These are phyloP conservation scores for Bocquillonia castaneifolia DNA, from an alignment of 441 rosid species.

Conservation along the genomic window DNA sequence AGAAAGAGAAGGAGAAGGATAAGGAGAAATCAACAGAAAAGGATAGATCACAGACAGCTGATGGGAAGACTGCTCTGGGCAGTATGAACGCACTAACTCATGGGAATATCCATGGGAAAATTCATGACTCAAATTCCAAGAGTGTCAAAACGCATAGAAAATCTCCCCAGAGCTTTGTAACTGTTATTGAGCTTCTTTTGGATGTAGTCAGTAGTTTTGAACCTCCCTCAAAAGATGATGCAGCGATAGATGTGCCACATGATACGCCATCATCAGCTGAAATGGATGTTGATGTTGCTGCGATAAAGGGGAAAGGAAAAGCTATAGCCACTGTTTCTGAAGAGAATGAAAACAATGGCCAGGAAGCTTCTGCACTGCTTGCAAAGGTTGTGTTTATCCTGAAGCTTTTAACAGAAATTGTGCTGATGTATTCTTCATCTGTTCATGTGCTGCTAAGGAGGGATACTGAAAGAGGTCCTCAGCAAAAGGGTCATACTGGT, in stretches of 20 bases:
- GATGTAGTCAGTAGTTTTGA: slow-evolving; percentile 61
- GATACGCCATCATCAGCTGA: slow-evolving; percentile 49
- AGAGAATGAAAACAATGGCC: slow-evolving; percentile 47
- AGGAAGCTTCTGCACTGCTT: slow-evolving; percentile 66
- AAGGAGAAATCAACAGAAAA: slow-evolving; percentile 65
- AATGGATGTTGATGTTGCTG: slow-evolving; percentile 91
- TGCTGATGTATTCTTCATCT: slow-evolving; percentile 81
- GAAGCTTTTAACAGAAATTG: slow-evolving; percentile 87
- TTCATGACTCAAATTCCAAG: slow-evolving; percentile 57
- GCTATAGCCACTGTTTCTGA: slow-evolving; percentile 62
- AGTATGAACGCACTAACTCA: slow-evolving; percentile 29
- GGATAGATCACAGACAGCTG: slow-evolving; percentile 51
- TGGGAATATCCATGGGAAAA: slow-evolving; percentile 47
- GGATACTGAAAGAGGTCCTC: slow-evolving; percentile 67
- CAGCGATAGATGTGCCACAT: slow-evolving; percentile 27
- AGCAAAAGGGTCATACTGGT: slow-evolving; percentile 49
- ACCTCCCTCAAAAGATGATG: slow-evolving; percentile 67
- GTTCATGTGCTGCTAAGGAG: slow-evolving; percentile 77
- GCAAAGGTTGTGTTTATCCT: slow-evolving; percentile 87
- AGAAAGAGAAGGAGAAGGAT: slow-evolving; percentile 73
- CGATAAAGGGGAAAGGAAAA: slow-evolving; percentile 83
- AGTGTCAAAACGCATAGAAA: slow-evolving; percentile 66
- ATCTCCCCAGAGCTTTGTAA: slow-evolving; percentile 74
- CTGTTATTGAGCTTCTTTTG: slow-evolving; percentile 88
- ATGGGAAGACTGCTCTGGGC: slow-evolving; percentile 59